Percentiles rank a stretch among this genome's conserved stretches.
phyloP scores from a whole-genome alignment of 306 rosid species.

The Prunus dulcis region DNA sequence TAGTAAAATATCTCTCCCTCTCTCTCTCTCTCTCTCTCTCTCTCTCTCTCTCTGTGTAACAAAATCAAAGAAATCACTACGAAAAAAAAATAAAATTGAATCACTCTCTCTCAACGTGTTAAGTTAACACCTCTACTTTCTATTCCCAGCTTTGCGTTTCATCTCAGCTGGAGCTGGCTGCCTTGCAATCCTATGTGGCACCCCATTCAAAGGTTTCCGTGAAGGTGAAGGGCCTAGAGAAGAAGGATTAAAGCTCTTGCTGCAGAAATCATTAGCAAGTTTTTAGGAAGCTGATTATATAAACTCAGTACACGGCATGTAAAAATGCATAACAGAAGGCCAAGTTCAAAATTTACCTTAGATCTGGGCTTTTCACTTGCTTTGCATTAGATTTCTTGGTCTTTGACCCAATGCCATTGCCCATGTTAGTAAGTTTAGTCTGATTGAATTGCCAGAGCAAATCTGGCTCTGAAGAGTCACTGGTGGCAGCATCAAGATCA shows the following conservation, averaged over 20 bases:
- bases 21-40: constrained; percentile 33
- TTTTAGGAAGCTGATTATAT: neutral
- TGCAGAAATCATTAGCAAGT: constrained; percentile 25
- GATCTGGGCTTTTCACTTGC: constrained; percentile 55
- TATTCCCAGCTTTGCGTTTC: constrained; percentile 68
- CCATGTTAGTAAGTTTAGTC: constrained; percentile 46
- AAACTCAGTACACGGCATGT: neutral
- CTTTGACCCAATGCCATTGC: constrained; percentile 55
- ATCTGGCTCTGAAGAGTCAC: constrained; percentile 92
- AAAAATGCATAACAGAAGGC: neutral
- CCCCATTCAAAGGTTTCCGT: constrained; percentile 59
- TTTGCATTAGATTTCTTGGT: constrained; percentile 43
- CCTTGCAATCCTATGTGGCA: constrained; percentile 56
- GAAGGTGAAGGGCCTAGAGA: constrained; percentile 80
- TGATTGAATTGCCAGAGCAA: constrained; percentile 91
- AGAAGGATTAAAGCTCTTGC: constrained; percentile 57
- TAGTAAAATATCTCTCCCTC: constrained; percentile 30
- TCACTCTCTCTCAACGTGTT: constrained; percentile 31
- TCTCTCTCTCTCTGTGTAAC: constrained; percentile 24
- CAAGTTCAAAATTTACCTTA: constrained; percentile 52
- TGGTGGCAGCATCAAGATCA: constrained; percentile 88
- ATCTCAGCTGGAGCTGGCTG: constrained; percentile 65
- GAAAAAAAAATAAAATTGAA: constrained; percentile 3
- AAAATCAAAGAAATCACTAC: constrained; percentile 25
- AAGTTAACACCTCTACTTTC: constrained; percentile 50